Conservation (phyloP, 148 eudicot genomes). For the Cornus florida region DNA sequence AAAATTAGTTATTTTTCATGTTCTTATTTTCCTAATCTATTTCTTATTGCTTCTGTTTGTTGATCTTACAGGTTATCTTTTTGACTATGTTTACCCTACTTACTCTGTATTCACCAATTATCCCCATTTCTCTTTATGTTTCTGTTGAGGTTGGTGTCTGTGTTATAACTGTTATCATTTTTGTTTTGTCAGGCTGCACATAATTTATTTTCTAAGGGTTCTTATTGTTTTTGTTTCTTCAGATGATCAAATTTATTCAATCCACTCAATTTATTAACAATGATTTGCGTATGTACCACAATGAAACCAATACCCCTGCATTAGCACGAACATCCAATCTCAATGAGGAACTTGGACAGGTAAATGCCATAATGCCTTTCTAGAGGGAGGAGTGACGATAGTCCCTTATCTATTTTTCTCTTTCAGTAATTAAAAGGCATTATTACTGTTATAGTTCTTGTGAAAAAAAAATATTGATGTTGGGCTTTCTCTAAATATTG, state of each 20-base stretch:
- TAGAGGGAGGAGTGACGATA: not conserved
- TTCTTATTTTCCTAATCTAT: slow-evolving; percentile 6
- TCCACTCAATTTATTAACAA: slow-evolving; percentile 90
- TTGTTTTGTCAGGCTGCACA: slow-evolving; percentile 9
- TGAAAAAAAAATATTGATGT: not conserved
- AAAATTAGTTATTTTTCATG: slow-evolving; percentile 3
- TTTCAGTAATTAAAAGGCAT: not conserved
- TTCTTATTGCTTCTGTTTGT: slow-evolving; percentile 1
- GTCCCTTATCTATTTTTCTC: not conserved
- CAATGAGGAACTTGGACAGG: slow-evolving; percentile 99
- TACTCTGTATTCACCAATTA: slow-evolving; percentile 93
- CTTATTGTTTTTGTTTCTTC: slow-evolving; percentile 25
- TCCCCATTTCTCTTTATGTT: slow-evolving; percentile 97
- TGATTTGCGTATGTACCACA: slow-evolving; percentile 91
- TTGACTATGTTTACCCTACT: slow-evolving; percentile 91
- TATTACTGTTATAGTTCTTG: not conserved
- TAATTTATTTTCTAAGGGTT: slow-evolving; percentile 8
- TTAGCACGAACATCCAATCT: slow-evolving; percentile 96
- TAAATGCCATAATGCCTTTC: slow-evolving; percentile 27
- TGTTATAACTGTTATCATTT: not conserved
- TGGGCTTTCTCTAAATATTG: not conserved
- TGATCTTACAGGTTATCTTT: slow-evolving; percentile 59
- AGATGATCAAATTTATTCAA: slow-evolving; percentile 93
- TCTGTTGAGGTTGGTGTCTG: slow-evolving; percentile 77
- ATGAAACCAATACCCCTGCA: slow-evolving; percentile 88